phyloP scores from a whole-genome alignment of 1,139 yeast genomes.

The Wickerhamiella infanticola region DNA sequence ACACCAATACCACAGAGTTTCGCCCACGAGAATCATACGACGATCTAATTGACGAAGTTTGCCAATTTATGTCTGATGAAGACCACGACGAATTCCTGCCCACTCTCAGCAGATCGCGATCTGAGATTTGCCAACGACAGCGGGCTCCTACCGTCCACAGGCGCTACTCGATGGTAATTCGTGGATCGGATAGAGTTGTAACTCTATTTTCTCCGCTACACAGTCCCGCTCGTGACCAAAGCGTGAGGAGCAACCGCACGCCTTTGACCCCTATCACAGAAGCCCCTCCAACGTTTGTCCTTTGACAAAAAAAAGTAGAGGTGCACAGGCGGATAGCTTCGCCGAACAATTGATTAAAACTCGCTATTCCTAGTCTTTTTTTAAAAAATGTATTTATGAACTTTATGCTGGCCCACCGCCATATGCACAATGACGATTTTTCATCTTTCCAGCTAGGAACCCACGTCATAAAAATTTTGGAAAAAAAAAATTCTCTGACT shows the following conservation, averaged over 20 bases:
- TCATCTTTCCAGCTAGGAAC: not conserved
- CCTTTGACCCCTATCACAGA: slow-evolving; percentile 1
- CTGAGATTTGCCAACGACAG: not conserved
- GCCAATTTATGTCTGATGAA: slow-evolving; percentile 15
- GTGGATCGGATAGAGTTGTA: not conserved
- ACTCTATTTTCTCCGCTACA: slow-evolving; percentile 1
- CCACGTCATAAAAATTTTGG: not conserved
- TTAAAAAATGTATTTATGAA: too few relatives aligned
- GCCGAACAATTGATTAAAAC: too few relatives aligned
- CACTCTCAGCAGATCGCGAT: not conserved
- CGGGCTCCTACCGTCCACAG: not conserved
- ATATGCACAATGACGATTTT: not conserved
- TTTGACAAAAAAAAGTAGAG: too few relatives aligned
- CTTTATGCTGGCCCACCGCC: too few relatives aligned
- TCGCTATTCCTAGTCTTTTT: too few relatives aligned
- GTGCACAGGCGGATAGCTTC: too few relatives aligned
- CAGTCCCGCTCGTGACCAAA: slow-evolving; percentile 1
- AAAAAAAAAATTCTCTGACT: not conserved
- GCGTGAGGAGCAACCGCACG: not conserved
- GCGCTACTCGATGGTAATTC: not conserved
- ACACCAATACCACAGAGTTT: not conserved
- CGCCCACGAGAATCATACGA: slow-evolving; percentile 8
- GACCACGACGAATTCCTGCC: not conserved
- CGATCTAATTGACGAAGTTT: slow-evolving; percentile 19
- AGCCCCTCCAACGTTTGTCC: too few relatives aligned